Evolutionary conservation across 2,329 filamentous ascomycete species (phyloP).

Genomic region (Lachnellula arida): DNA sequence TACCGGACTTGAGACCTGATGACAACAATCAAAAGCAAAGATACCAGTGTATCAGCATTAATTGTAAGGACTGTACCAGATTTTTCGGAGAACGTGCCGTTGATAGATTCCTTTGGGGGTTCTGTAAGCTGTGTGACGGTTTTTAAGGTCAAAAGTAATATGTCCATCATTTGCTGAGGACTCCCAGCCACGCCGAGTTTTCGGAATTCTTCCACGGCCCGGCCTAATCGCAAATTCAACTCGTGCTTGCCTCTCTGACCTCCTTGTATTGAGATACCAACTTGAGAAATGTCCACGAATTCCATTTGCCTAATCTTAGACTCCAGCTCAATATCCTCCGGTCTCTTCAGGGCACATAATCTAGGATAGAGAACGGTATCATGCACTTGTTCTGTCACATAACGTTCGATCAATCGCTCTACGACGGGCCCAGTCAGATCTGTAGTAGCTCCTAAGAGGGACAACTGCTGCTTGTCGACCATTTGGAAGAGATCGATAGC

Average conservation of each 20-base stretch:
- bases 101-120: slow-evolving; percentile 35
- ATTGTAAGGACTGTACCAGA: slow-evolving; percentile 54
- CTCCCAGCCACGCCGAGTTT: slow-evolving; percentile 68
- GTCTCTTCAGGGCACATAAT: slow-evolving; percentile 69
- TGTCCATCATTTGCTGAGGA: slow-evolving; percentile 36
- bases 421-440: slow-evolving; percentile 89
- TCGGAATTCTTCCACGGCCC: slow-evolving; percentile 82
- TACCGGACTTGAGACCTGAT: slow-evolving; percentile 86
- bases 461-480: slow-evolving; percentile 93
- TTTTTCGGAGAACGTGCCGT: slow-evolving; percentile 31
- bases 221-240: slow-evolving; percentile 68
- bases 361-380: slow-evolving; percentile 77
- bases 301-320: slow-evolving; percentile 89
- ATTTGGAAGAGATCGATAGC: slow-evolving; percentile 95
- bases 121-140: slow-evolving; percentile 67
- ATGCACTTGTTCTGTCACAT: slow-evolving; percentile 90
- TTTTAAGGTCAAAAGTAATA: slow-evolving; percentile 55
- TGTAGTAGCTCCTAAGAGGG: slow-evolving; percentile 84
- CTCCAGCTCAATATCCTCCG: slow-evolving; percentile 84
- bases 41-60: slow-evolving; percentile 85
- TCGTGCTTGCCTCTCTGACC: slow-evolving; percentile 76
- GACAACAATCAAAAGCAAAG: slow-evolving; percentile 83
- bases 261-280: slow-evolving; percentile 81
- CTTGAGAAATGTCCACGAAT: slow-evolving; percentile 87
- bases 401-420: slow-evolving; percentile 90